Base-by-base conservation (phyloP, 768 basidiomycete genomes). In the Russula dissimulans region DNA sequence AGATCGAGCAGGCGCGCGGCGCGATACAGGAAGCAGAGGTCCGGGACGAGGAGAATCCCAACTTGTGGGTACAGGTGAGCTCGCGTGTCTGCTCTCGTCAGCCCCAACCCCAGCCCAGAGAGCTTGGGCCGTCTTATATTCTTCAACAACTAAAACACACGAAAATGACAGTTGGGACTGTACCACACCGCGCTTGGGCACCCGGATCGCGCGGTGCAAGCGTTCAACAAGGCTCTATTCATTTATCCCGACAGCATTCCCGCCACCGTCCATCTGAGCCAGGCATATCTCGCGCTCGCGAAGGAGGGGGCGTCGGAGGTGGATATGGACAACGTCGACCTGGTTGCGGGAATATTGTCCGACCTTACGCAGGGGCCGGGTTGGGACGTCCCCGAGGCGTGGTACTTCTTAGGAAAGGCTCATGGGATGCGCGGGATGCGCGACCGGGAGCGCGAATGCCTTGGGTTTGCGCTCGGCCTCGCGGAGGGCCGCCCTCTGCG, bases 11-110 rank as follows among this genome's bases (percentile, higher is more conserved):
- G 67, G 86, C 90, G 0, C 83, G 84, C 53, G 95, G 85, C 11
- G 87, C 95, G 2, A 93, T 98, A 47, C 91, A 93, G 69, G 95
- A 99, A 72, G 97, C 95, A 0, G 95, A 99, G 70, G 84, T 87
- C 4, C 79, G 82, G 64, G 91, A 95, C 69, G 87, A 91, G 64
- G 80, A 81, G 29, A 94, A 95, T 70, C 83, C 91, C 4, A 85
- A 83, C 31, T 92, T 98, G 15, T 97, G 94, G 94, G 87, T 95
- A 6, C 95, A 97, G 81, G 91, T 95, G 65, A 57, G 81, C 69
- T 47, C 50, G 34, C 42, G 31, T 45, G 42, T 39, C 39, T 3
- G 49, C 22, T 41, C 34, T 22, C n/a, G n/a, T 44, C 18, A 22
- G 36, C 36, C 41, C 22, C 22, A 26, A 2, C 22, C 22, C 22